These are phyloP conservation scores for Apocynum venetum DNA, from an alignment of 257 asterid species.

Conservation along the genomic window DNA sequence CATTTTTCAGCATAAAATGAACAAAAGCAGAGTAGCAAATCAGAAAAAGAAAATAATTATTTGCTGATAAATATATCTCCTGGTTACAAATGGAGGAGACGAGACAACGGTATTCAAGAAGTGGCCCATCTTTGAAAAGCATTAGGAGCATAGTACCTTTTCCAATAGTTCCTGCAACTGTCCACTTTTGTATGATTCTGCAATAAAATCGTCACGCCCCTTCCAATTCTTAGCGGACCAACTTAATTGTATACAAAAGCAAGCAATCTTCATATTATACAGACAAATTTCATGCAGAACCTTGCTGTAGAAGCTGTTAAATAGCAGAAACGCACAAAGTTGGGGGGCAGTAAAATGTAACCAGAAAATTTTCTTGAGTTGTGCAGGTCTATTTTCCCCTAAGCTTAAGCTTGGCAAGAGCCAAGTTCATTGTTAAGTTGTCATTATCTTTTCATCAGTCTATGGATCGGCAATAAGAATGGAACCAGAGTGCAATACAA, in stretches of 20 bases:
- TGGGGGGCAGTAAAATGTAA: not conserved
- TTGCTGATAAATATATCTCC: not conserved
- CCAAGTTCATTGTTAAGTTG: not conserved
- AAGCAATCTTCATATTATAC: not conserved
- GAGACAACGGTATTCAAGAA: not conserved
- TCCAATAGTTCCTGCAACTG: constrained; percentile 31
- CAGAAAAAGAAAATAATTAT: not conserved
- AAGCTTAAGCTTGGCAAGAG: not conserved
- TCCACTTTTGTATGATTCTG: constrained; percentile 29
- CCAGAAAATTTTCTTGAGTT: not conserved
- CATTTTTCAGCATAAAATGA: not conserved
- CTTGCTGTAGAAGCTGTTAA: not conserved
- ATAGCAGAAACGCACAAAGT: not conserved
- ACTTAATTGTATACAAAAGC: not conserved
- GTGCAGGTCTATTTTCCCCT: not conserved
- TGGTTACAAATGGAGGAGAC: not conserved
- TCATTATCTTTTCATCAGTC: not conserved
- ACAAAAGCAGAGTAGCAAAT: not conserved
- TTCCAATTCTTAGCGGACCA: not conserved
- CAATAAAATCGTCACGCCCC: not conserved
- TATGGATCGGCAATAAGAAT: not conserved
- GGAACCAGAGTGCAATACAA: not conserved
- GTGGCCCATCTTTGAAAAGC: not conserved
- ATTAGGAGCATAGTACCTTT: constrained; percentile 21
- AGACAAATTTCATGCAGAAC: not conserved